phyloP scores from a whole-genome alignment of 1,284 basidiomycete genomes.

The Ustilago loliicola region DNA sequence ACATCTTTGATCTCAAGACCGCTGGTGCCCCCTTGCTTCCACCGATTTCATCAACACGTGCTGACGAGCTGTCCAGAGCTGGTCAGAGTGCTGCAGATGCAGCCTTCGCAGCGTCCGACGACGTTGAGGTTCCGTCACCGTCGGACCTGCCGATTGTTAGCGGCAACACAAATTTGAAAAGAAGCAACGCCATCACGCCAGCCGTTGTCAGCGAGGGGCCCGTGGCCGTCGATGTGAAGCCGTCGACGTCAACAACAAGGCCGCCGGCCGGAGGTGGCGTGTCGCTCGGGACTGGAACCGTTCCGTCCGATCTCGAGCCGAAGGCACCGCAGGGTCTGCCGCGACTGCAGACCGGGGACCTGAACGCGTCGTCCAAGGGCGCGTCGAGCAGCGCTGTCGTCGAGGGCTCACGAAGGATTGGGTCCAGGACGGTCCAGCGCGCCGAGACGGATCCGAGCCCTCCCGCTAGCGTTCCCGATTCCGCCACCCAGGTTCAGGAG shows the following conservation, averaged over 20 bases:
- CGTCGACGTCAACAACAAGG: neutral
- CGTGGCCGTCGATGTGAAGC: neutral
- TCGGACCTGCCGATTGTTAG: conserved; percentile 40
- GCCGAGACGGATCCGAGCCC: conserved; percentile 34
- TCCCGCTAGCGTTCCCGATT: neutral
- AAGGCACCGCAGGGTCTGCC: conserved; percentile 9
- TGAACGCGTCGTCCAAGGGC: neutral
- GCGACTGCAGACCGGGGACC: conserved; percentile 21
- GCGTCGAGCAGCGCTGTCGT: conserved; percentile 30
- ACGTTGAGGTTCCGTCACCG: conserved; percentile 26
- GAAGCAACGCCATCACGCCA: conserved; percentile 54
- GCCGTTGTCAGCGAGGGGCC: conserved; percentile 19
- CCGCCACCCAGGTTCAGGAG: neutral
- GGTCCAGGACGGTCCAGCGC: conserved; percentile 11
- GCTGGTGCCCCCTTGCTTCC: conserved; percentile 54
- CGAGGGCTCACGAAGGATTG: conserved; percentile 9
- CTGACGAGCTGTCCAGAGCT: conserved; percentile 25
- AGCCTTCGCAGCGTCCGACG: conserved; percentile 32
- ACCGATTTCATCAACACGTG: conserved; percentile 32
- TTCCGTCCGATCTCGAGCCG: neutral
- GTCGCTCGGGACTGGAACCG: neutral
- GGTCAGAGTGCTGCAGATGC: conserved; percentile 40
- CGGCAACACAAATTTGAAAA: conserved; percentile 35
- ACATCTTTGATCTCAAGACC: conserved; percentile 61
- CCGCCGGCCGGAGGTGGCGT: neutral